Evolutionary conservation across 768 basidiomycete species (phyloP), one percentile per base, ranked within the genome.

Genomic region (Suillus discolor): DNA sequence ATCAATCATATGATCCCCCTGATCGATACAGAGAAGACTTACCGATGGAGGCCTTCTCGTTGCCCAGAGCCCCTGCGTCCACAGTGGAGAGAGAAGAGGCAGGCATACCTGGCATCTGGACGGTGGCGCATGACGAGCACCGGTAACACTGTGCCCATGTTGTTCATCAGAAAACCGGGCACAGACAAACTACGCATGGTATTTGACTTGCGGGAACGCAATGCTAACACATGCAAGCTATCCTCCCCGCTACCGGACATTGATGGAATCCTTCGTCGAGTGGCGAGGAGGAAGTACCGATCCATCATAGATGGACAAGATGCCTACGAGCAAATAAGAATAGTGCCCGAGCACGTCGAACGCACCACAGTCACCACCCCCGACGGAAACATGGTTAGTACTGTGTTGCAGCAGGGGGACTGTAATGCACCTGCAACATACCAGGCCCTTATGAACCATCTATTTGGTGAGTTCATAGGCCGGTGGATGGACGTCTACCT

Each of bases 301-400:
- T 80, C 81, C 3, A 82, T 81, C 44, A 79, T 85, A 6, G 78
- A 85, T 61, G 59, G 81, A 34, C 72, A 74, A 1, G 76, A 82
- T 61, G 79, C 81, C 0, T 85, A 81, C 66, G 77, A 84, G 63
- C 83, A 84, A 62, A 75, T 84, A 0, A 71, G 75, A 0, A 67
- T 84, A 0, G 54, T 64, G 0, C 41, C 65, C 0, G 70, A 74
- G 5, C 77, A 82, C 49, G 68, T 83, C 0, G 51, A 44, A 0
- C 68, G 71, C 41, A 73, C 71, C 0, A 69, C 71, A 0, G 78
- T 79, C n/a, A 62, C 71, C 1, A 78, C 73, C 0, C 53, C 66
- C 4, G 66, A 65, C 44, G 76, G 78, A 0, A 72, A 70, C 23
- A 76, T 78, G 65, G 69, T 72, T 6, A 75, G 77, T 61, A 61